Evolutionary conservation across 805 yeast species (phyloP), one percentile per base, ranked within the genome.

Genomic region (Ogataea methylovora): DNA sequence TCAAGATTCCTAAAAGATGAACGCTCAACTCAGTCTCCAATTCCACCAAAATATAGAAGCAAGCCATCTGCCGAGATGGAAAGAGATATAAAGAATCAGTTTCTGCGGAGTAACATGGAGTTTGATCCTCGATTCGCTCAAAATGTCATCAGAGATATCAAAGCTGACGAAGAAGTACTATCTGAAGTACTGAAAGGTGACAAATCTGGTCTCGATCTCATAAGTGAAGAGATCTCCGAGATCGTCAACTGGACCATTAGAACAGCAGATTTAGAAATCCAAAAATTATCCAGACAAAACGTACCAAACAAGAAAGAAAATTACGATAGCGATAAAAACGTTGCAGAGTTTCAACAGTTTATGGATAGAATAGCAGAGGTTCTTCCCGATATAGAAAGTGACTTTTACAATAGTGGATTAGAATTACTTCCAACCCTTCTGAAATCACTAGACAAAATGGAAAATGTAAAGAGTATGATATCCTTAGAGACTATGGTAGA

Each of bases 401-500:
- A 35, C n/a, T 7, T 28, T 42, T 23, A 31, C 32, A 4, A 9
- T 21, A 10, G 46, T 14, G 51, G 58, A 3, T 37, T 52, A 12
- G 44, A 47, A 10, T 40, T 39, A 22, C 37, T 56, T 12, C 54
- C 54, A 2, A 36, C 43, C 5, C 49, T 56, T 32, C 30, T 56
- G 6, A 29, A 36, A 25, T 27, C 44, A n/a, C 33, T 56, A 24
- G 43, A 40, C 17, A 36, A 33, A 8, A 48, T 50, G 29, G 14
- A 28, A 1, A 48, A 49, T 5, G 21, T 50, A 17, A 32, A 40
- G 8, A 30, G 38, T 7, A 32, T 35, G n/a, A 35, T 64, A 2
- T 52, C 67, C 1, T 34, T 68, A 4, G 69, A 63, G 7, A 51
- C 56, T 30, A 41, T 58, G 29, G 56, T 52, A 0, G 40, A 54